phyloP scores from a whole-genome alignment of 148 eudicot genomes.

The Rhododendron molle region DNA sequence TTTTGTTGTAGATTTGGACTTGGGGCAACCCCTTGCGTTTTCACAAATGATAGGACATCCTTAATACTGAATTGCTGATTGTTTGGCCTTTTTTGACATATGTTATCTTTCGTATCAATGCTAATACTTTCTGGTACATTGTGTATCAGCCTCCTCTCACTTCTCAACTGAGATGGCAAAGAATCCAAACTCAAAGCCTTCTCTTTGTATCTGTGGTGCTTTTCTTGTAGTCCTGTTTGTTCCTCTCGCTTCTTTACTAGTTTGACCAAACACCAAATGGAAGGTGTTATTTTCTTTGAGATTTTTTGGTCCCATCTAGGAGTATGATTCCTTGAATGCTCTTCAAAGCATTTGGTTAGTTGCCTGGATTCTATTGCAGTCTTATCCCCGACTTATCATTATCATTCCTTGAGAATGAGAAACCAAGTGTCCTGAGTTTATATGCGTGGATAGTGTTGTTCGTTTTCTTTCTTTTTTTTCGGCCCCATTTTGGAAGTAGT shows the following conservation, averaged over 20 bases:
- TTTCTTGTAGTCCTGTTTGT: background rate
- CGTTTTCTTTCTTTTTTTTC: background rate
- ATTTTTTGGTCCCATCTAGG: background rate
- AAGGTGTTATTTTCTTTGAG: background rate
- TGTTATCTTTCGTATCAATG: background rate
- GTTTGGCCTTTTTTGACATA: background rate
- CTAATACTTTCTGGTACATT: background rate
- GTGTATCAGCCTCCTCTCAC: background rate
- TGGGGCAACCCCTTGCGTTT: background rate
- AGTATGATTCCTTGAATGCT: background rate
- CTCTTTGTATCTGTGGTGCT: background rate
- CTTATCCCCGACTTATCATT: background rate
- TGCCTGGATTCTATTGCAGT: background rate
- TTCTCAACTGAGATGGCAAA: background rate
- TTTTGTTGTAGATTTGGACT: background rate
- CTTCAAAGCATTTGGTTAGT: background rate
- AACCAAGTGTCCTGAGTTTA: background rate
- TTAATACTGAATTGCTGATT: background rate
- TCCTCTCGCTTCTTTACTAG: background rate
- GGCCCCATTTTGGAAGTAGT: background rate
- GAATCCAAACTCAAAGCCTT: background rate
- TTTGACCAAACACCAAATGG: background rate
- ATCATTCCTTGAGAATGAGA: background rate
- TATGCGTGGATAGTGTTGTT: background rate
- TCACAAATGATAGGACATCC: background rate